phyloP scores from a whole-genome alignment of 768 basidiomycete species.

The Rossbeevera mucosa region DNA sequence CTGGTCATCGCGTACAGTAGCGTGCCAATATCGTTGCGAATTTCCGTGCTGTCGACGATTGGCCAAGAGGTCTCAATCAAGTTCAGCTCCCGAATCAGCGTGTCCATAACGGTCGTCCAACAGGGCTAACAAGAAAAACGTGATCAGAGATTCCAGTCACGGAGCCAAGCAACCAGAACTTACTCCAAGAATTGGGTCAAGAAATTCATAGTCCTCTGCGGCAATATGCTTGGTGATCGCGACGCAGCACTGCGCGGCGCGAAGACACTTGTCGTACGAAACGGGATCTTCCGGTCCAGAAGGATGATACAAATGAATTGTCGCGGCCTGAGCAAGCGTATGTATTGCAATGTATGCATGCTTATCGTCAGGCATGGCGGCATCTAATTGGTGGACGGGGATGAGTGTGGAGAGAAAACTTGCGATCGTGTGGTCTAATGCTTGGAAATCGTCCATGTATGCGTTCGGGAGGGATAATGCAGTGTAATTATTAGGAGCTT shows the following conservation, averaged over 20 bases:
- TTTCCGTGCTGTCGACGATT: constrained; percentile 49
- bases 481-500: constrained; percentile 25
- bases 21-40: constrained; percentile 57
- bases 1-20: constrained; percentile 62
- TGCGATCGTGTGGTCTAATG: constrained; percentile 59
- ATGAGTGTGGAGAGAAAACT: constrained; percentile 62
- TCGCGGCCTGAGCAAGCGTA: constrained; percentile 61
- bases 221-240: constrained; percentile 57
- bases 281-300: constrained; percentile 56
- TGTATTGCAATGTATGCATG: constrained; percentile 56
- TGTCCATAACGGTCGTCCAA: constrained; percentile 67
- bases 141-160: constrained; percentile 6
- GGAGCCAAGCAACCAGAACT: constrained; percentile 22
- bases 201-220: constrained; percentile 61
- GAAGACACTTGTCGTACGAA: constrained; percentile 63
- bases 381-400: constrained; percentile 60
- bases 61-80: constrained; percentile 62
- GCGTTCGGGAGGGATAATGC: constrained; percentile 43
- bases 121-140: constrained; percentile 45
- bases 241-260: constrained; percentile 57
- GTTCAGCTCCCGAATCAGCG: constrained; percentile 62
- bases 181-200: constrained; percentile 79
- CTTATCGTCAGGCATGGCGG: constrained; percentile 52
- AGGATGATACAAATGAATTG: constrained; percentile 60
- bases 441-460: constrained; percentile 54